These are phyloP conservation scores for Sphaerulina musiva DNA, from an alignment of 2,329 filamentous ascomycete genomes.

Conservation along the genomic window DNA sequence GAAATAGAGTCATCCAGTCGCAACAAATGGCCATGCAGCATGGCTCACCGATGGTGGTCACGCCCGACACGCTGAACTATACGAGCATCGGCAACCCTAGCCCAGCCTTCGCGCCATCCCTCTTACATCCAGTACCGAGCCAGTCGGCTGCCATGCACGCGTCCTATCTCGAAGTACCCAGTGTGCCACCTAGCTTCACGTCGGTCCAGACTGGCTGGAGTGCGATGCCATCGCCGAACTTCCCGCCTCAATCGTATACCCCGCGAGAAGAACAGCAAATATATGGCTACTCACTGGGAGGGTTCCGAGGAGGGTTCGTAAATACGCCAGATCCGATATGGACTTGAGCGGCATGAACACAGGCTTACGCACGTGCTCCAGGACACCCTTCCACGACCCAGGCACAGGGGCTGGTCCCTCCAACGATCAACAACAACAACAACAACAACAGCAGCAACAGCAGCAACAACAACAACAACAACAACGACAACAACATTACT, in stretches of 20 bases:
- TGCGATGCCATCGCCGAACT: conserved; percentile 31
- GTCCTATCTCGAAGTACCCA: conserved; percentile 43
- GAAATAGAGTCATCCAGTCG: conserved; percentile 27
- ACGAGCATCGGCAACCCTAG: conserved; percentile 40
- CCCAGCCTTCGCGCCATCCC: conserved; percentile 46
- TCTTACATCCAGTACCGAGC: conserved; percentile 32
- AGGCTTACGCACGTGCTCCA: conserved; percentile 26
- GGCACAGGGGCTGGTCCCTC: conserved; percentile 20
- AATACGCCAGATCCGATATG: conserved; percentile 28
- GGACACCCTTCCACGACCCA: conserved; percentile 22
- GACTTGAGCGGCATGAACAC: conserved; percentile 26
- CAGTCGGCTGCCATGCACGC: conserved; percentile 28
- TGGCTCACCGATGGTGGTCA: conserved; percentile 15
- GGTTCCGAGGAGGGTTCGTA: conserved; percentile 34
- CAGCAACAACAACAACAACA: background rate
- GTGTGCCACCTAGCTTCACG: conserved; percentile 25
- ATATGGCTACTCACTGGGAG: conserved; percentile 27
- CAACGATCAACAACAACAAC: conserved; percentile 12
- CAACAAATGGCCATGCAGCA: conserved; percentile 17
- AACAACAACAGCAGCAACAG: too few species aligned
- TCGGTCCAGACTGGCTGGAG: conserved; percentile 30
- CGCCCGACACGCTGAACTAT: conserved; percentile 24
- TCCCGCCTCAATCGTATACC: conserved; percentile 31
- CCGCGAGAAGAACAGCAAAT: conserved; percentile 38
- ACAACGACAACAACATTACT: conserved; percentile 1